Evolutionary conservation across 2,329 filamentous ascomycete species (phyloP).

Genomic region (Diaporthe australafricana): DNA sequence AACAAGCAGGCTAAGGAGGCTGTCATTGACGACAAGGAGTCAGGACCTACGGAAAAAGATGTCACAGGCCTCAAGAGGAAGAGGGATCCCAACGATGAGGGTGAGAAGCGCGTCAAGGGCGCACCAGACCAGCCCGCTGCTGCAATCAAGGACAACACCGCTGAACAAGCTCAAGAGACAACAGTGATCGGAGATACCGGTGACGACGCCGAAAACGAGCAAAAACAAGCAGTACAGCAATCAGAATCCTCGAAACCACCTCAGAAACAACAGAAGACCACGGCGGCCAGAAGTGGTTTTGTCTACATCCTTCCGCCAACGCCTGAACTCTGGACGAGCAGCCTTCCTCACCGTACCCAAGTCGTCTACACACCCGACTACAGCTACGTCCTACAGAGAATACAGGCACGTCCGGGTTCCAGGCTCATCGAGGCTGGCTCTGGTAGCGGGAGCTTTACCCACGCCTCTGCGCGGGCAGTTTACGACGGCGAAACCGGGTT

Average conservation of each 20-base stretch:
- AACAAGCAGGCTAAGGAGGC: constrained; percentile 55
- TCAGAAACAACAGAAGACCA: constrained; percentile 30
- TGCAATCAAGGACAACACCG: constrained; percentile 30
- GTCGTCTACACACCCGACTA: constrained; percentile 91
- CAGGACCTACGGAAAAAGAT: constrained; percentile 45
- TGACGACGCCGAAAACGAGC: constrained; percentile 41
- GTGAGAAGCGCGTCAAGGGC: constrained; percentile 40
- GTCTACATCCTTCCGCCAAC: constrained; percentile 83
- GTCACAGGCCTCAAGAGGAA: constrained; percentile 41
- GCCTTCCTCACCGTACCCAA: constrained; percentile 83
- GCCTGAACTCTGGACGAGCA: constrained; percentile 85
- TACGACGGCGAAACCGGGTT: constrained; percentile 71
- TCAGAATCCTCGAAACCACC: not conserved
- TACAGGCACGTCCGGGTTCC: constrained; percentile 79
- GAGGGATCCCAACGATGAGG: constrained; percentile 48
- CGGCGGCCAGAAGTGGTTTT: constrained; percentile 74
- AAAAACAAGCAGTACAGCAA: constrained; percentile 48
- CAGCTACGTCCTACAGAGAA: constrained; percentile 83
- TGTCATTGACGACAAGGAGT: constrained; percentile 10
- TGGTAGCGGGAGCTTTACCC: constrained; percentile 86
- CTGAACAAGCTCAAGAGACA: constrained; percentile 39
- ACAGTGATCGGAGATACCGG: constrained; percentile 22
- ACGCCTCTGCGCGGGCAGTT: constrained; percentile 80
- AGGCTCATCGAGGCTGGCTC: constrained; percentile 84
- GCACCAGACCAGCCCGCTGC: constrained; percentile 35